Conservation (phyloP, 768 basidiomycete species). For the Rhizopogon vinicolor region DNA sequence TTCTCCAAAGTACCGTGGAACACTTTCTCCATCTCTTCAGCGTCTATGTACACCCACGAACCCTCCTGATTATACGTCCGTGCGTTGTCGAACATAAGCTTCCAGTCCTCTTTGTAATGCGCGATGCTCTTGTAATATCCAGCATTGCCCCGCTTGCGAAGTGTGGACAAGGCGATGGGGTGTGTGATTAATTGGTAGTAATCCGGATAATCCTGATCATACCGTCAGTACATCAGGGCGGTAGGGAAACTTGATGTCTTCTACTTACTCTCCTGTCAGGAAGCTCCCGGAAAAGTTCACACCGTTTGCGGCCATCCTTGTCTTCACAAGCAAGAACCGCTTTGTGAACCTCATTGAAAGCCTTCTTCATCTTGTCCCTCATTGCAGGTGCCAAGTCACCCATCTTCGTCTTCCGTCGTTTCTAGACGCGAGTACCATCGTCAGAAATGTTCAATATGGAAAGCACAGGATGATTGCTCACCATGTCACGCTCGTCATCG, state of each 20-base stretch:
- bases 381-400: constrained; percentile 52
- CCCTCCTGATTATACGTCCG: constrained; percentile 92
- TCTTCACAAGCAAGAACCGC: constrained; percentile 73
- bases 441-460: background rate
- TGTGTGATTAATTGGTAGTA: constrained; percentile 86
- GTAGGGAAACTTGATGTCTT: background rate
- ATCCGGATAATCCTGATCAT: constrained; percentile 77
- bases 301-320: constrained; percentile 70
- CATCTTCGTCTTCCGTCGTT: constrained; percentile 78
- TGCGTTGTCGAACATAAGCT: constrained; percentile 92
- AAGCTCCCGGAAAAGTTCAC: constrained; percentile 85
- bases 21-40: constrained; percentile 90
- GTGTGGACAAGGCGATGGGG: constrained; percentile 84
- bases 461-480: constrained; percentile 28
- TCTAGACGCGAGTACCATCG: constrained; percentile 38
- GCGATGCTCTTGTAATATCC: constrained; percentile 71
- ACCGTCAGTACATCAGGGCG: constrained; percentile 9
- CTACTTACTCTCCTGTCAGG: constrained; percentile 66
- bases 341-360: constrained; percentile 70
- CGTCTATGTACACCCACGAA: constrained; percentile 92
- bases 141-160: constrained; percentile 70
- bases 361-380: constrained; percentile 80
- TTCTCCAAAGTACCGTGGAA: constrained; percentile 71
- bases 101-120: constrained; percentile 75
- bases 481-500: constrained; percentile 72